Conservation (phyloP, 2,329 filamentous ascomycete species). For the Aspergillus phoenicis region DNA sequence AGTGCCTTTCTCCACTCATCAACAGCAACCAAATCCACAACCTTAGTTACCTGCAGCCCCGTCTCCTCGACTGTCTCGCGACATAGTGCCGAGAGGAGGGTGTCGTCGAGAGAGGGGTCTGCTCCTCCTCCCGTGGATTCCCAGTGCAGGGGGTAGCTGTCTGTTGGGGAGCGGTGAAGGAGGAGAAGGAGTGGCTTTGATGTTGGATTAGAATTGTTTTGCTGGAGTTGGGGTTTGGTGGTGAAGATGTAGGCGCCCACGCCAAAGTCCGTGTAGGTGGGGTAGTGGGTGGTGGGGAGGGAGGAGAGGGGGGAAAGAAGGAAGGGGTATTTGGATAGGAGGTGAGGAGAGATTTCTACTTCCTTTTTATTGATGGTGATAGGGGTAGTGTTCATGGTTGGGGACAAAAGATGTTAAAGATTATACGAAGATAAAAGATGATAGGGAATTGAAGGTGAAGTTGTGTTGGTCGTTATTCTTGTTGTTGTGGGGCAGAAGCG, state of each 20-base stretch:
- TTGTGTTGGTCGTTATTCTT: too few species aligned
- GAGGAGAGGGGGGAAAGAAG: slow-evolving; percentile 50
- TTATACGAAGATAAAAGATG: too few species aligned
- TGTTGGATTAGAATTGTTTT: neutral
- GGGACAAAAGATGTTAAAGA: neutral
- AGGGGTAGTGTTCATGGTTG: neutral
- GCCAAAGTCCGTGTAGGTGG: slow-evolving; percentile 23
- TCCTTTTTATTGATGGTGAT: neutral
- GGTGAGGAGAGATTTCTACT: neutral
- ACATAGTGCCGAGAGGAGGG: slow-evolving; percentile 52
- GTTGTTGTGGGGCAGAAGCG: too few species aligned
- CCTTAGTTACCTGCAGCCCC: slow-evolving; percentile 48
- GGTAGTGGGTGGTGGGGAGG: slow-evolving; percentile 41
- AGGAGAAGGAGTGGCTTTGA: slow-evolving; percentile 40
- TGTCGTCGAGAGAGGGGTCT: slow-evolving; percentile 47
- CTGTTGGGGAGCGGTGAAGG: slow-evolving; percentile 47
- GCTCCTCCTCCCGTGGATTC: slow-evolving; percentile 56
- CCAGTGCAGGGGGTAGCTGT: slow-evolving; percentile 47
- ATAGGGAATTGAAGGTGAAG: too few species aligned
- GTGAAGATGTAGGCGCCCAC: slow-evolving; percentile 1
- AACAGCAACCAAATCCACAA: slow-evolving; percentile 46
- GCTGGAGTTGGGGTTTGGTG: neutral
- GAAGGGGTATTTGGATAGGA: slow-evolving; percentile 19
- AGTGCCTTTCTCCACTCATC: slow-evolving; percentile 31
- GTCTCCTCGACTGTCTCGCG: slow-evolving; percentile 58